Base-by-base conservation (phyloP, 2,329 filamentous ascomycete species). In the Ceratocystis colombiana region DNA sequence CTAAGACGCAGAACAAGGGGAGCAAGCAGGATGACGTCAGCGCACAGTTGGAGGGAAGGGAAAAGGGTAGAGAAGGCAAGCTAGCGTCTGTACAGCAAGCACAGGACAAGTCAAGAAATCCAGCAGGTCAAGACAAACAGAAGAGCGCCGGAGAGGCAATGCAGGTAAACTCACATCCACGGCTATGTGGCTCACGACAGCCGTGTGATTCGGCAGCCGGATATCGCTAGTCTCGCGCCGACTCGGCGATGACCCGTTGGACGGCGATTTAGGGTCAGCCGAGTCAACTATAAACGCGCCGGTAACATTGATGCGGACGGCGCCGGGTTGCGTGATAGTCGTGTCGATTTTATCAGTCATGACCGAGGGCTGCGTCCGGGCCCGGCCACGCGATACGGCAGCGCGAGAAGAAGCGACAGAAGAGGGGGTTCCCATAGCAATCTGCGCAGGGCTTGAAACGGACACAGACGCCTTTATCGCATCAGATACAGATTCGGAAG, bases 161-260 rank as follows among this genome's bases (percentile, higher is more conserved):
- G 59, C 69, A 68, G 67, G 68, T 61, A 64, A 68, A 80, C 88
- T 77, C 82, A 95, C 91, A 81, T 99, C 94, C 68, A 96, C 88
- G 64, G 94, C 94, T 71, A 99, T 90, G 79, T 99, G 94, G 79
- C 91, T 96, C 71, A 99, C 93, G 7, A 96, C 87, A 10, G 89
- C 88, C 12, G 90, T 96, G 76, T 99, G 94, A 76, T 97, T 94
- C 33, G 94, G 94, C 68, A 99, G 79, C n/a, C 94, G 83, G 71
- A 99, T 99, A 74, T 96, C 94, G 73, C 90, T 91, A 67, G 89
- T 91, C 75, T 95, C 90, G 75, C 83, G 75, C 4, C 67, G 64
- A 70, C 79, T 75, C 68, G 80, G 79, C 69, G 78, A 79, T 63
- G 73, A 70, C 65, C 73, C 71, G 44, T 76, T 74, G 50, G 78